Conservation (phyloP, 495 filamentous ascomycete species). For the Aspergillus taichungensis region DNA sequence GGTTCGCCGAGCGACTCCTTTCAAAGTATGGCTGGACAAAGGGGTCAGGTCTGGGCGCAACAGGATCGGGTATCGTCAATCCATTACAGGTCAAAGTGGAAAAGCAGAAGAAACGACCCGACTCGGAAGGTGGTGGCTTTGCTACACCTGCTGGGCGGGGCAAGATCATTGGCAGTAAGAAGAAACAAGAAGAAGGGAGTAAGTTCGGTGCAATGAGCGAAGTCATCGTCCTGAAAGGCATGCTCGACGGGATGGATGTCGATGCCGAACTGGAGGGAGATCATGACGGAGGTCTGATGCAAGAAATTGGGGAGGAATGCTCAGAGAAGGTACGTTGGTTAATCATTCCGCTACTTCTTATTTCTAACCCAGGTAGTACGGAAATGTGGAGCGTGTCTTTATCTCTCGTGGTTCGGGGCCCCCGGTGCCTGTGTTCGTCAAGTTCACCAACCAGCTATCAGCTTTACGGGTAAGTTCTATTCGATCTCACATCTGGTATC, state of each 20-base stretch:
- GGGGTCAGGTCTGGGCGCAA: conserved; percentile 77
- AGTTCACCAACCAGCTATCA: conserved; percentile 73
- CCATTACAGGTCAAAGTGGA: conserved; percentile 75
- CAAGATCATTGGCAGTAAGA: conserved; percentile 66
- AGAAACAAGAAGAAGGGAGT: conserved; percentile 39
- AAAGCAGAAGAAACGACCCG: conserved; percentile 68
- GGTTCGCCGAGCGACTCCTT: conserved; percentile 80
- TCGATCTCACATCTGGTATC: background rate
- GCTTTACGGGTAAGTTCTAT: conserved; percentile 61
- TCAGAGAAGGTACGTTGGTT: conserved; percentile 53
- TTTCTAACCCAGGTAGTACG: conserved; percentile 49
- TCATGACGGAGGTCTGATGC: conserved; percentile 61
- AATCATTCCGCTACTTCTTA: background rate
- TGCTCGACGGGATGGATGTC: conserved; percentile 75
- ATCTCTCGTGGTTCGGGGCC: conserved; percentile 49
- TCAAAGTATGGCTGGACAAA: conserved; percentile 88
- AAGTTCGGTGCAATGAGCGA: conserved; percentile 69
- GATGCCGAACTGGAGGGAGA: conserved; percentile 52
- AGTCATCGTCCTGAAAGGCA: conserved; percentile 69
- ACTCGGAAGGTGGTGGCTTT: conserved; percentile 74
- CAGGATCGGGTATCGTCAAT: conserved; percentile 69
- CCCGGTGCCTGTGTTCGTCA: conserved; percentile 70
- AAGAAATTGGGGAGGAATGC: conserved; percentile 94
- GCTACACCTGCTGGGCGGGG: conserved; percentile 59
- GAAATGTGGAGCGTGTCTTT: conserved; percentile 73